Conservation (phyloP, 2,329 filamentous ascomycete species). For the Daldinia sp. region DNA sequence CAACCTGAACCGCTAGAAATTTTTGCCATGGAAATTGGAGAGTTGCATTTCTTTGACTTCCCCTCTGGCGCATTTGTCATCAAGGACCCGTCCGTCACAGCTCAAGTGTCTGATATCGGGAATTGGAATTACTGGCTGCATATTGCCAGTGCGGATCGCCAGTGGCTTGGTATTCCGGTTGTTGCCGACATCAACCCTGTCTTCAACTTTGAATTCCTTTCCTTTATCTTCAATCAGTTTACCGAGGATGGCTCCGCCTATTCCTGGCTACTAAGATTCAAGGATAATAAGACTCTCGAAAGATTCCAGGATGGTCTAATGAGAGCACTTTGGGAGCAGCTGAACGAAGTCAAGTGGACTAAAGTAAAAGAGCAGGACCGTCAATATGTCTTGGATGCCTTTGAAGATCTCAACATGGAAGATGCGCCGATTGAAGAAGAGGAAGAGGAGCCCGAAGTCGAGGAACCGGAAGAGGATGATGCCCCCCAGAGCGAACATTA, state of each 20-base stretch:
- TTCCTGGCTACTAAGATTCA: constrained; percentile 95
- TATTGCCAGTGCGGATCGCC: constrained; percentile 75
- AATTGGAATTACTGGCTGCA: constrained; percentile 97
- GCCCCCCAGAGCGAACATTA: constrained; percentile 74
- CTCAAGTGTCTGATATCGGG: constrained; percentile 84
- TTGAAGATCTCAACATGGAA: constrained; percentile 93
- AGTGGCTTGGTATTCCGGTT: constrained; percentile 88
- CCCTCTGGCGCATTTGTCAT: constrained; percentile 83
- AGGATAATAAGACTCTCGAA: constrained; percentile 80
- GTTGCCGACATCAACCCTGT: constrained; percentile 94
- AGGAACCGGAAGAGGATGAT: constrained; percentile 67
- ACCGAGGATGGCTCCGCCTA: constrained; percentile 86
- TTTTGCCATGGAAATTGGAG: constrained; percentile 77
- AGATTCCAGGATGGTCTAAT: constrained; percentile 93
- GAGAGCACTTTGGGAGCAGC: constrained; percentile 94
- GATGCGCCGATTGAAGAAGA: constrained; percentile 68
- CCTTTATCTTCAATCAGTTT: constrained; percentile 99
- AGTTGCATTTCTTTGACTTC: constrained; percentile 95
- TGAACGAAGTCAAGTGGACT: constrained; percentile 92
- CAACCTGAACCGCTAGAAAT: constrained; percentile 76
- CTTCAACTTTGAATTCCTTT: constrained; percentile 99
- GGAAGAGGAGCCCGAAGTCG: constrained; percentile 62
- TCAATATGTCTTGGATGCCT: constrained; percentile 94
- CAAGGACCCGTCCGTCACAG: constrained; percentile 77
- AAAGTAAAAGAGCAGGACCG: constrained; percentile 92